These are phyloP conservation scores for Ceratobasidium papillatum DNA, from an alignment of 1,284 basidiomycete species.

Conservation along the genomic window DNA sequence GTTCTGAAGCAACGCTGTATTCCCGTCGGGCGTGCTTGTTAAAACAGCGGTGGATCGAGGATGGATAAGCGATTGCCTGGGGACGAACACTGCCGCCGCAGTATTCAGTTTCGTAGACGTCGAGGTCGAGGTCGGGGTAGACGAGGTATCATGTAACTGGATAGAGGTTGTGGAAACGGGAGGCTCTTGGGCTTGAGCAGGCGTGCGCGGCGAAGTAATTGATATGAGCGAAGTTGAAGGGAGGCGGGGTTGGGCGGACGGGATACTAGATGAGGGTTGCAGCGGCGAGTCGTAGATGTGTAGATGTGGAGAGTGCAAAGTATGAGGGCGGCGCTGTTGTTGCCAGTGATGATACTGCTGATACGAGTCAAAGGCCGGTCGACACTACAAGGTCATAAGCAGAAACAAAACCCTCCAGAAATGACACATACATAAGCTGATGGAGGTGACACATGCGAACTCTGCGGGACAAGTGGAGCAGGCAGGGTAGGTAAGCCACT, in stretches of 20 bases:
- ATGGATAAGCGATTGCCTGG: conserved; percentile 21
- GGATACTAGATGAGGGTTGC: conserved; percentile 44
- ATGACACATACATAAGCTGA: conserved; percentile 36
- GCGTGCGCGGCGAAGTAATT: conserved; percentile 31
- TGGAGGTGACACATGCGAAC: conserved; percentile 40
- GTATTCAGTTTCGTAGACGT: conserved; percentile 28
- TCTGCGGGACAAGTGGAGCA: conserved; percentile 24
- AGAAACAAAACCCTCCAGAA: background rate
- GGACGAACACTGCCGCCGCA: conserved; percentile 42
- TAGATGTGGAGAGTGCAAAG: conserved; percentile 36
- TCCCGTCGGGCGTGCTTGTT: conserved; percentile 53
- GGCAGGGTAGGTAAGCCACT: conserved; percentile 32
- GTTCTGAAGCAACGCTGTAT: conserved; percentile 46
- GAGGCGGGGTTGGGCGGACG: conserved; percentile 43
- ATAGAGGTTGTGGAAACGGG: conserved; percentile 22
- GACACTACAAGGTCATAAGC: conserved; percentile 10
- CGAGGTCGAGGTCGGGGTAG: background rate
- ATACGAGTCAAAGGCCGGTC: conserved; percentile 13
- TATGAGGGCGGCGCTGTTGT: conserved; percentile 48
- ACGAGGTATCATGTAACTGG: no score
- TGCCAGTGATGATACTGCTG: conserved; percentile 33
- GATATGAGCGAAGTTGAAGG: conserved; percentile 43
- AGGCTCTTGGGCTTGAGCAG: background rate
- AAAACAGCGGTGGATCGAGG: conserved; percentile 47
- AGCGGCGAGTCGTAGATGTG: conserved; percentile 38